Evolutionary conservation across 768 basidiomycete genomes (phyloP).

Genomic region (Suillus spraguei): DNA sequence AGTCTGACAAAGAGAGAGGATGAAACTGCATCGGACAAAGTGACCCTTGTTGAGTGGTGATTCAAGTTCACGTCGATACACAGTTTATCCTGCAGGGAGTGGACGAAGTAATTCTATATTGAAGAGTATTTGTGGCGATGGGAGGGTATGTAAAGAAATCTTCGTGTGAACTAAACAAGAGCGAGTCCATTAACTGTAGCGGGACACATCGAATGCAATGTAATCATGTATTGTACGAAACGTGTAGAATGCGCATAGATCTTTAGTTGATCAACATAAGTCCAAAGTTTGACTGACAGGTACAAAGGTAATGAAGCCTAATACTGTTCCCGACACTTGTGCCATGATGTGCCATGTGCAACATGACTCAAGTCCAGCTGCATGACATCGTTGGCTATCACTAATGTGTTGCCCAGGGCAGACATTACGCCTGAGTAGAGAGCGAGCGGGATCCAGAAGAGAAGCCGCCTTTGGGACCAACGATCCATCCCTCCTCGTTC

Average conservation of each 20-base stretch:
- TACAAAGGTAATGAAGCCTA: neutral
- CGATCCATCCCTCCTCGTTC: neutral
- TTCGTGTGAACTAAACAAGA: no score
- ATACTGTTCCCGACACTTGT: neutral
- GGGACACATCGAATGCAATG: no score
- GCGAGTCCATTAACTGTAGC: no score
- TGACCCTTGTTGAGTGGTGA: neutral
- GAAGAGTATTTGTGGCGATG: no score
- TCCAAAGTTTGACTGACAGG: no score
- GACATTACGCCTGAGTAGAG: neutral
- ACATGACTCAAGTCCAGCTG: conserved; percentile 3
- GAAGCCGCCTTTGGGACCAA: conserved; percentile 1
- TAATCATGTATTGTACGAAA: no score
- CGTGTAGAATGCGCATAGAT: fast-evolving
- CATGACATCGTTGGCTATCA: neutral
- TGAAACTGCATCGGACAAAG: neutral
- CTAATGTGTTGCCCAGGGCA: conserved; percentile 3
- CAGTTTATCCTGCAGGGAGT: neutral
- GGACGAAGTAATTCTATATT: neutral
- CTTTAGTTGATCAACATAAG: neutral
- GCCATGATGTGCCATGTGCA: neutral
- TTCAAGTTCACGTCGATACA: neutral
- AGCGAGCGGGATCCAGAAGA: conserved; percentile 4
- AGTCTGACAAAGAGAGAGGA: neutral
- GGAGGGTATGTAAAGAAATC: no score